A percentile compares a stretch with the other conserved stretches of the same genome.
phyloP scores from a whole-genome alignment of 768 basidiomycete genomes.

The Lactarius vividus region DNA sequence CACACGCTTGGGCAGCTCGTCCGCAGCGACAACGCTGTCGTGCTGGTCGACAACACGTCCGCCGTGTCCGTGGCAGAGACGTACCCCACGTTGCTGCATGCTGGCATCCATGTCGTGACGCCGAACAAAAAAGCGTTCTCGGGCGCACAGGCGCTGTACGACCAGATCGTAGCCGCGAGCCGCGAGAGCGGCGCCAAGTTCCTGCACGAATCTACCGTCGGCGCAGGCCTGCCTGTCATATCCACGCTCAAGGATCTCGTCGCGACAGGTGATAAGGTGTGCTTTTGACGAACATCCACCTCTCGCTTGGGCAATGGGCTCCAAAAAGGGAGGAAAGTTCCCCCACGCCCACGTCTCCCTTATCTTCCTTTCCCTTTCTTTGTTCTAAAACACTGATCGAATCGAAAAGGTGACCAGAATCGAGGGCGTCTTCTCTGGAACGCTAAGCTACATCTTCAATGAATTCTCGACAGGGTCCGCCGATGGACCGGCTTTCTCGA shows the following conservation, averaged over 20 bases:
- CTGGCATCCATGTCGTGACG: conserved; percentile 85
- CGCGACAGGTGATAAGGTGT: conserved; percentile 86
- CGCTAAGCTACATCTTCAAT: conserved; percentile 99
- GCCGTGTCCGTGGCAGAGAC: conserved; percentile 74
- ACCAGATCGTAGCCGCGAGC: conserved; percentile 61
- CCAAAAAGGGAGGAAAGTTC: too few species aligned
- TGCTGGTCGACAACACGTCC: conserved; percentile 91
- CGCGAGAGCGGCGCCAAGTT: conserved; percentile 61
- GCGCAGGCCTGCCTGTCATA: conserved; percentile 92
- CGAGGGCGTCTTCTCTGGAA: conserved; percentile 97
- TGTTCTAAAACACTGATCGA: background rate
- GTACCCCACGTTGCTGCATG: conserved; percentile 77
- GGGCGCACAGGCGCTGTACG: conserved; percentile 62
- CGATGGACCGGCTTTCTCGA: conserved; percentile 77
- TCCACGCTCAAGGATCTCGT: conserved; percentile 91
- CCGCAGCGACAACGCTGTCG: conserved; percentile 48
- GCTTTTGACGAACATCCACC: conserved; percentile 14
- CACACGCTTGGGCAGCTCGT: conserved; percentile 47
- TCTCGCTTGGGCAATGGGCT: background rate
- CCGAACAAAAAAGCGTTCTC: conserved; percentile 99
- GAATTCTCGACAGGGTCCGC: conserved; percentile 75
- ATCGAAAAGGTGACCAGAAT: conserved; percentile 72
- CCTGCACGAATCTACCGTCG: conserved; percentile 89
- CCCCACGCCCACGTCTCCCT: too few species aligned
- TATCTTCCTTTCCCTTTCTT: background rate